A percentile compares a stretch with the other conserved stretches of the same genome.
Conservation (phyloP, 2,329 filamentous ascomycete genomes). For the Fusarium drepaniforme region DNA sequence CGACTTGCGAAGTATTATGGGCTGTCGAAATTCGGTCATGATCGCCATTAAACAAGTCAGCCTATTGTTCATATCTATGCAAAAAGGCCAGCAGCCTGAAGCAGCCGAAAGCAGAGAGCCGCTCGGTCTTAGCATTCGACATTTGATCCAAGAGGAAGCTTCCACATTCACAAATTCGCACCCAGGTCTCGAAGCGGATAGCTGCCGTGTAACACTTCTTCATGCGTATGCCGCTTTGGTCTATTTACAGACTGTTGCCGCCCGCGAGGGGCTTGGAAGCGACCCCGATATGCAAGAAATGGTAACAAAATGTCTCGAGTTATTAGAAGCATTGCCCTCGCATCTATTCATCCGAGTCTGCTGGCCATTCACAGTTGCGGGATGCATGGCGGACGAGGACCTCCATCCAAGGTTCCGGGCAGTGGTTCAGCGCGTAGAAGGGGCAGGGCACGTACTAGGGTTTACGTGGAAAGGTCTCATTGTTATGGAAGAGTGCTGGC, state of each 20-base stretch:
- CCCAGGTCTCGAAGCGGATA: conserved; percentile 2
- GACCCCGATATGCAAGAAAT: neutral
- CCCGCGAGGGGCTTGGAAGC: neutral
- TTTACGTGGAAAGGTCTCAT: conserved; percentile 22
- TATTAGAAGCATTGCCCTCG: conserved; percentile 6
- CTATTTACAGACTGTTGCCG: neutral
- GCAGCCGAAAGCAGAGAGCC: neutral
- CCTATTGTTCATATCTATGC: neutral
- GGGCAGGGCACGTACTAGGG: neutral
- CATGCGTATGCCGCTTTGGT: conserved; percentile 3
- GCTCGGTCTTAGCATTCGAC: neutral
- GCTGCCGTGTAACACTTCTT: conserved; percentile 15
- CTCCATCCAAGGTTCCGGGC: neutral
- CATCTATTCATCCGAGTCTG: conserved; percentile 16
- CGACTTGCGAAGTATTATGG: conserved; percentile 11
- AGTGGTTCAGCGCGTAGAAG: conserved; percentile 2
- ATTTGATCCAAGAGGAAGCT: neutral
- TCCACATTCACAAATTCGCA: neutral
- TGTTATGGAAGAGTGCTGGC: conserved; percentile 18
- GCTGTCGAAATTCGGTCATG: conserved; percentile 16
- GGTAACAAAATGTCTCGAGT: conserved; percentile 8
- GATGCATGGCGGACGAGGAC: conserved; percentile 5
- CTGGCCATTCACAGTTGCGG: conserved; percentile 16
- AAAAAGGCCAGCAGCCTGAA: neutral
- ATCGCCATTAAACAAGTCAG: conserved; percentile 14